These are phyloP conservation scores for Cucumis melo DNA, from an alignment of 306 rosid genomes.

Conservation along the genomic window DNA sequence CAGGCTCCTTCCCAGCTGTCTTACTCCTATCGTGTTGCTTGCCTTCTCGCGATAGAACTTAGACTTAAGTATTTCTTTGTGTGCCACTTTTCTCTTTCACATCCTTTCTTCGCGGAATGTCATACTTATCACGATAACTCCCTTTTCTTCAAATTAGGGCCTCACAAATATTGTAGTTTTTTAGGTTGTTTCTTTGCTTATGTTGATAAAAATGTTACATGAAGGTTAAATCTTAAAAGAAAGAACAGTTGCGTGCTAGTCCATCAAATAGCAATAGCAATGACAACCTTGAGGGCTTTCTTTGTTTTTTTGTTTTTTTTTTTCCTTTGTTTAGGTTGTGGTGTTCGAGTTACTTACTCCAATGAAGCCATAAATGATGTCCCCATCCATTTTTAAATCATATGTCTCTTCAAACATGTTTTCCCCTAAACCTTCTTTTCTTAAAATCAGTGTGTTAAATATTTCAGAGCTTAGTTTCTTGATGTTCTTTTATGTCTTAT, in stretches of 20 bases:
- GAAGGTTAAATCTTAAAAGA: constrained; percentile 9
- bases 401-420: constrained; percentile 65
- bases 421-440: not conserved
- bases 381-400: constrained; percentile 62
- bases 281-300: not conserved
- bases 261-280: not conserved
- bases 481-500: not conserved
- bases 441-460: not conserved
- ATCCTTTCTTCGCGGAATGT: too few species aligned
- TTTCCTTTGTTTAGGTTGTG: too few species aligned
- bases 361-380: constrained; percentile 53
- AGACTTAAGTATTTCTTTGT: too few species aligned
- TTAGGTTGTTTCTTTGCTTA: not conserved
- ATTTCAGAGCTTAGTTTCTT: not conserved
- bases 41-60: too few species aligned
- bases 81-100: too few species aligned
- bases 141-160: too few species aligned
- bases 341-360: constrained; percentile 41
- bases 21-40: too few species aligned
- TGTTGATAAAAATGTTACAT: not conserved
- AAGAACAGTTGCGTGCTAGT: not conserved
- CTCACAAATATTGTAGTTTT: too few species aligned
- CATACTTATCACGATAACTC: too few species aligned
- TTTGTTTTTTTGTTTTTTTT: too few species aligned
- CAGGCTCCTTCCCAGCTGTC: too few species aligned